Percentiles rank a stretch among this genome's conserved stretches.
These are phyloP conservation scores for Sporothrix euskadiensis DNA, from an alignment of 2,329 filamentous ascomycete genomes.

Conservation along the genomic window DNA sequence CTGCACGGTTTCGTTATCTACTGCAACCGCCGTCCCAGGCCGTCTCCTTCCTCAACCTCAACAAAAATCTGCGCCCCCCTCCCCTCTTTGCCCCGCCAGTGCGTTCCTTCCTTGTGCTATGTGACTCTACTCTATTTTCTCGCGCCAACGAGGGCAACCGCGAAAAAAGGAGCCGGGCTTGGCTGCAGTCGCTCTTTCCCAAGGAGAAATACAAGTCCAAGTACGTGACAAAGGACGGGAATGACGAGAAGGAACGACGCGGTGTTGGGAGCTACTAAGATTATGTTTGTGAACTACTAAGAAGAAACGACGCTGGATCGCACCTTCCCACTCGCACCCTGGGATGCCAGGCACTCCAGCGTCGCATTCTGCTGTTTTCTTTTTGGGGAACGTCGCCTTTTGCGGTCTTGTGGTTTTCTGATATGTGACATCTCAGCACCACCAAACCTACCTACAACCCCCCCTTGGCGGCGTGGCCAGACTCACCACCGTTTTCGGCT, in stretches of 20 bases:
- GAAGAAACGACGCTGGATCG: background rate
- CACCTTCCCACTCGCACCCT: background rate
- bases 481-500: slow-evolving; percentile 2
- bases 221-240: background rate
- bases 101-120: slow-evolving; percentile 5
- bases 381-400: slow-evolving; percentile 3
- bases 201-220: background rate
- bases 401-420: background rate
- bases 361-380: slow-evolving; percentile 7
- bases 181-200: background rate
- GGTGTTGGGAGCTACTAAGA: slow-evolving; percentile 12
- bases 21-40: background rate
- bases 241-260: background rate
- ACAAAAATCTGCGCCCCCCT: background rate
- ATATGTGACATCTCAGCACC: background rate
- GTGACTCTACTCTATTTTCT: slow-evolving; percentile 3
- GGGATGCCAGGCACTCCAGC: background rate
- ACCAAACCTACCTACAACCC: background rate
- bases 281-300: slow-evolving; percentile 6
- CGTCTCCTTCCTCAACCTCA: slow-evolving; percentile 16
- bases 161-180: background rate
- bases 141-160: slow-evolving; percentile 13
- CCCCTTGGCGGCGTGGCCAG: background rate
- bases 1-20: background rate
- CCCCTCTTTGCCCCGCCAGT: slow-evolving; percentile 15